These are phyloP conservation scores for Nannizzia gypsea DNA, from an alignment of 2,329 filamentous ascomycete genomes.

Conservation along the genomic window DNA sequence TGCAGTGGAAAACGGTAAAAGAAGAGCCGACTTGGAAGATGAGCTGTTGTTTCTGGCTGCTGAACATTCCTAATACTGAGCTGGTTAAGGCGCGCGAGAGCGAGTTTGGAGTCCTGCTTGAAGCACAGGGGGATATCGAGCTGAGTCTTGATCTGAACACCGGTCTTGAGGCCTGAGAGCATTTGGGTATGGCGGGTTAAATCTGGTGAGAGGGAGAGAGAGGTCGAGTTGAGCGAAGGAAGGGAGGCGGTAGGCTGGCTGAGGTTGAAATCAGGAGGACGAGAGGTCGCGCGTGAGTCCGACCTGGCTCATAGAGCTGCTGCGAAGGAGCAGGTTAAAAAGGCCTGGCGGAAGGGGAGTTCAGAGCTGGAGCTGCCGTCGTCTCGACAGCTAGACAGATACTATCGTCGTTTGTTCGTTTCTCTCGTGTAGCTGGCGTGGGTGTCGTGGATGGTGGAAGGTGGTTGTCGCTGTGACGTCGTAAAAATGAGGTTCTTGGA, in stretches of 20 bases:
- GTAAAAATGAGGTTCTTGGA: background rate
- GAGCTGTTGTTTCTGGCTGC: background rate
- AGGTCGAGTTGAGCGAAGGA: no score
- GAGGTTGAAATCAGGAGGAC: background rate
- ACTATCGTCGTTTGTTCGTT: background rate
- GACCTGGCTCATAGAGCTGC: background rate
- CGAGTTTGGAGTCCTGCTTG: background rate
- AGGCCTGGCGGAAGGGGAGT: background rate
- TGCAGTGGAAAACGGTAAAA: background rate
- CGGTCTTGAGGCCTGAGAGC: background rate
- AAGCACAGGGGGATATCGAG: background rate
- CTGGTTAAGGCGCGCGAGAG: background rate
- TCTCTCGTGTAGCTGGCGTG: no score
- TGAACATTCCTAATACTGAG: background rate
- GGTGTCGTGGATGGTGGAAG: no score
- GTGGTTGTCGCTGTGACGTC: background rate
- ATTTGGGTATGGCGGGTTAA: constrained; percentile 1
- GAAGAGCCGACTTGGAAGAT: background rate
- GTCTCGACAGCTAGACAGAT: background rate
- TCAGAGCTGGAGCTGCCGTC: background rate
- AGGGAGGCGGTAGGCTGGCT: no score
- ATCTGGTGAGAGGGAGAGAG: background rate
- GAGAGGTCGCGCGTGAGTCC: background rate
- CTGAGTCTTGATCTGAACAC: background rate
- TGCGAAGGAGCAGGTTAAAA: background rate